These are phyloP conservation scores for Abelmoschus esculentus DNA, from an alignment of 345 rosid species.

Conservation along the genomic window DNA sequence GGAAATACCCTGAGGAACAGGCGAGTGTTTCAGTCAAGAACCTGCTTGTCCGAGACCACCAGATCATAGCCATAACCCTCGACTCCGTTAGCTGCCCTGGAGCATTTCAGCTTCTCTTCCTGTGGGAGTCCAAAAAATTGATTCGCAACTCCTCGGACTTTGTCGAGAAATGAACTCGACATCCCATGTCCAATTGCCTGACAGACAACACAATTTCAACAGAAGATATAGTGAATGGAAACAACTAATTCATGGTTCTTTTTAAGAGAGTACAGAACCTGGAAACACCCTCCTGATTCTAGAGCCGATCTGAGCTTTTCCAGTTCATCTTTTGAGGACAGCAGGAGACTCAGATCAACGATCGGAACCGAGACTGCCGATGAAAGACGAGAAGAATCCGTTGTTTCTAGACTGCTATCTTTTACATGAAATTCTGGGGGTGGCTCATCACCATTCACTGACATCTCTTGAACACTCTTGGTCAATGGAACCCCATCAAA, in stretches of 20 bases:
- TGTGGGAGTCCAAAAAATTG: conserved; percentile 33
- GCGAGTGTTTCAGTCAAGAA: conserved; percentile 39
- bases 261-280: conserved; percentile 18
- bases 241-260: not conserved
- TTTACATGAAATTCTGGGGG: not conserved
- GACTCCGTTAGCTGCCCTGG: conserved; percentile 23
- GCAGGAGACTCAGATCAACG: conserved; percentile 22
- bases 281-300: conserved; percentile 39
- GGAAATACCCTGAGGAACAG: conserved; percentile 40
- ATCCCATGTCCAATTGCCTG: conserved; percentile 51
- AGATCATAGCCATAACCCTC: conserved; percentile 48
- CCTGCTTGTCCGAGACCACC: conserved; percentile 34
- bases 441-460: not conserved
- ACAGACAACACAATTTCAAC: not conserved
- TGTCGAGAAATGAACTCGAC: conserved; percentile 29
- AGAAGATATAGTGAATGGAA: not conserved
- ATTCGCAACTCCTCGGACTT: conserved; percentile 25
- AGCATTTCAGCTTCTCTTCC: conserved; percentile 36
- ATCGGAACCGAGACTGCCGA: not conserved
- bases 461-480: not conserved
- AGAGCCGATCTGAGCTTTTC: conserved; percentile 29
- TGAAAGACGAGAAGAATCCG: conserved; percentile 11
- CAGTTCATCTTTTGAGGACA: conserved; percentile 16
- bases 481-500: not conserved
- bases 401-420: not conserved